Evolutionary conservation across 306 rosid genomes (phyloP), one percentile per base, ranked within the genome.

Genomic region (Prunus armeniaca): DNA sequence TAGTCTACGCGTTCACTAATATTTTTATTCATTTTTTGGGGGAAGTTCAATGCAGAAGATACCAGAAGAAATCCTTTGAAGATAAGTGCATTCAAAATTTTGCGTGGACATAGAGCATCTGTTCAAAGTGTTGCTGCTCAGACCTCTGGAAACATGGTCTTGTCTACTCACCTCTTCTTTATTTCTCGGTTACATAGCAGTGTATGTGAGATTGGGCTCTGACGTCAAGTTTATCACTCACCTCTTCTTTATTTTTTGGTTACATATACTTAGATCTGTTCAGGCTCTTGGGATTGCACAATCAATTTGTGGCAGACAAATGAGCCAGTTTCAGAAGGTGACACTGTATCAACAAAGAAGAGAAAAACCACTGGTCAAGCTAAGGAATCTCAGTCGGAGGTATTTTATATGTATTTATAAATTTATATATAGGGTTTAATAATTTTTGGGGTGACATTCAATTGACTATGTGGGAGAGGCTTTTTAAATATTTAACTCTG

Each of bases 201-300:
- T 43, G 25, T 68, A 54, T 11, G 13, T 14, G 43, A 34, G 73
- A 50, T 84, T 63, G 46, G 55, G 65, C 30, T 27, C 55, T 82
- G 54, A 75, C 80, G 71, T 68, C 34, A 63, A 47, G 57, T 46
- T 77, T 25, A n/a, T 75, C 20, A 47, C 68, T 69, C 67, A 25
- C 74, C 47, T 28, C 45, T 74, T 49, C 28, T 57, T 58, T 72
- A 38, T 1, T 67, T 57, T 20, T 8, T 43, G n/a, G 15, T 82
- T 77, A 20, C 68, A 67, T 79, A 9, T 82, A 28, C 60, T 61
- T 82, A 95, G 98, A 82, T 95, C 63, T 95, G 99, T 81, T 95
- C 99, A 45, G 96, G 97, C 82, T 90, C 98, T 76, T 92, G 99
- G 97, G 99, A 95, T 88, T 86, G 83, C 79, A 88, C 86, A 41